phyloP scores from a whole-genome alignment of 805 yeast species.

The Wickerhamiella spandovensis region DNA sequence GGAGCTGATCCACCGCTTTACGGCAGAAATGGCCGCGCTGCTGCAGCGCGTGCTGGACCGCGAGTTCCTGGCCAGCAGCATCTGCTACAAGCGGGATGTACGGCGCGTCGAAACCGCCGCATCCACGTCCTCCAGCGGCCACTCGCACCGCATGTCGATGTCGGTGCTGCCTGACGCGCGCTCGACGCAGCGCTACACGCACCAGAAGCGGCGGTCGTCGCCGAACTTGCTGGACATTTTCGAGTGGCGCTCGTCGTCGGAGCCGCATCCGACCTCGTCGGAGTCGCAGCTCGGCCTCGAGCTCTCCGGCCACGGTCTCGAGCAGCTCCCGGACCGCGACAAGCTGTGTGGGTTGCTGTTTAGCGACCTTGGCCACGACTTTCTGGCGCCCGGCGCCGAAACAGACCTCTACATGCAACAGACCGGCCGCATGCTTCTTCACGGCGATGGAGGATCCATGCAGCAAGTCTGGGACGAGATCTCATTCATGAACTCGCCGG shows the following conservation, averaged over 20 bases:
- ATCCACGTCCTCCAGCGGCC: background rate
- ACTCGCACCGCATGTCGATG: conserved; percentile 10
- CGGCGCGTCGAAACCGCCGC: conserved; percentile 4
- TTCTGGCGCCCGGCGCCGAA: conserved; percentile 23
- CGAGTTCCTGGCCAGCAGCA: conserved; percentile 13
- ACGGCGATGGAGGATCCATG: conserved; percentile 14
- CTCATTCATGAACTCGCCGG: conserved; percentile 11
- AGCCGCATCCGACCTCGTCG: background rate
- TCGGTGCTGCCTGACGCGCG: conserved; percentile 7
- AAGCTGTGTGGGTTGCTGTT: conserved; percentile 16
- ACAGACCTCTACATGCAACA: conserved; percentile 23
- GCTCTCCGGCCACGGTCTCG: background rate
- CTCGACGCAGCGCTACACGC: conserved; percentile 3
- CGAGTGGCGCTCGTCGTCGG: conserved; percentile 6
- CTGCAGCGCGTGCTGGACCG: conserved; percentile 22
- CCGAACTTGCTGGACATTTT: conserved; percentile 9
- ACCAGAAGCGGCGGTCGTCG: conserved; percentile 4
- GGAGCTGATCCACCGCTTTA: conserved; percentile 25
- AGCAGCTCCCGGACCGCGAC: conserved; percentile 2
- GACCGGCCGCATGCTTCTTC: conserved; percentile 19
- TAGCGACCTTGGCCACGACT: conserved; percentile 21
- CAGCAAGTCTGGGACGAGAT: conserved; percentile 16
- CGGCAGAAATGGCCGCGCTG: conserved; percentile 23
- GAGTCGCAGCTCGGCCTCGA: background rate
- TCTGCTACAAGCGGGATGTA: conserved; percentile 16